Percentiles rank a stretch among this genome's conserved stretches.
Conservation (phyloP, 805 yeast species). For the Metschnikowia colocasiae region DNA sequence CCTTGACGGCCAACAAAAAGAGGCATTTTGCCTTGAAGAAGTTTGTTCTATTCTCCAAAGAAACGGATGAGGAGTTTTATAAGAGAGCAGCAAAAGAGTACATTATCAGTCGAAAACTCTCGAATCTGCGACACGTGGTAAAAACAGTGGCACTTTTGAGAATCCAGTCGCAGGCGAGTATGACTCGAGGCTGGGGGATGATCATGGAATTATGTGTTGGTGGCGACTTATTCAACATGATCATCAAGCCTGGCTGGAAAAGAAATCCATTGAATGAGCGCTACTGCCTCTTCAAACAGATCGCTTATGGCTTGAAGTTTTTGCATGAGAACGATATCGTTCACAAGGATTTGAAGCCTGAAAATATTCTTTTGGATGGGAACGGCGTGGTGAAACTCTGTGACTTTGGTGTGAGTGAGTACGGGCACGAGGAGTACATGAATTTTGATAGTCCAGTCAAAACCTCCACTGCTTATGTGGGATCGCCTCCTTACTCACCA, state of each 20-base stretch:
- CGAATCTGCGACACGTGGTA: conserved; percentile 59
- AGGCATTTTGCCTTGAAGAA: conserved; percentile 62
- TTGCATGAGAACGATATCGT: conserved; percentile 65
- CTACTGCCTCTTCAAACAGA: conserved; percentile 66
- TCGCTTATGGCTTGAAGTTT: conserved; percentile 56
- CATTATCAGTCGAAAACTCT: conserved; percentile 52
- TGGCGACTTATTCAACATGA: conserved; percentile 58
- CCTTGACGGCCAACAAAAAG: conserved; percentile 36
- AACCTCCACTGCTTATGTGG: conserved; percentile 50
- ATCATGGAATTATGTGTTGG: conserved; percentile 59
- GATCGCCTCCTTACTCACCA: conserved; percentile 78
- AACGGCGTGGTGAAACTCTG: conserved; percentile 65
- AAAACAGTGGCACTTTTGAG: conserved; percentile 52
- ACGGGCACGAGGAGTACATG: conserved; percentile 52
- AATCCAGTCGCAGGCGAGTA: conserved; percentile 50
- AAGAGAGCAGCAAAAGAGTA: conserved; percentile 61
- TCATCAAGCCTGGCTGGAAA: conserved; percentile 60
- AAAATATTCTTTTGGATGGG: conserved; percentile 57
- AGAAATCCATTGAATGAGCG: conserved; percentile 48
- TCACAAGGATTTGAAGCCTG: conserved; percentile 75
- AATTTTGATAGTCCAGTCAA: conserved; percentile 44
- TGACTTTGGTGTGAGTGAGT: conserved; percentile 74
- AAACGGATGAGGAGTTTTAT: conserved; percentile 62
- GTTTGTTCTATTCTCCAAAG: conserved; percentile 57
- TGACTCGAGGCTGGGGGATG: conserved; percentile 75